A percentile compares a stretch with the other conserved stretches of the same genome.
These are phyloP conservation scores for Hebeloma cylindrosporum DNA, from an alignment of 768 basidiomycete genomes.

Conservation along the genomic window DNA sequence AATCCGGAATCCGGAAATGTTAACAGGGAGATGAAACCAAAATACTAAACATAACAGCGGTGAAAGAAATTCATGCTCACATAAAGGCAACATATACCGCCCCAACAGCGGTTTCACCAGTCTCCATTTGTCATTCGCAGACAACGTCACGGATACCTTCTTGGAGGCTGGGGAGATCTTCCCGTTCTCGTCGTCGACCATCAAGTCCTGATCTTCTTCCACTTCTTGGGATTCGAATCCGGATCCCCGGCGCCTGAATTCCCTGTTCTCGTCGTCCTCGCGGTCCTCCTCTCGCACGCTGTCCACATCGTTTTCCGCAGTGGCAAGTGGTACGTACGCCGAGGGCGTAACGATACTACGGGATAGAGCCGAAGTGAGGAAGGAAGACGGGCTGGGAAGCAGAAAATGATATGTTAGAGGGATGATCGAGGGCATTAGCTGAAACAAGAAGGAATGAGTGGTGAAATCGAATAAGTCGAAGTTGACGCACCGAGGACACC, in stretches of 20 bases:
- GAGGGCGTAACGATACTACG: too few relatives aligned
- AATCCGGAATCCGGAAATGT: neutral
- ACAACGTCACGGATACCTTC: conserved; percentile 54
- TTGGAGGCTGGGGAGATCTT: conserved; percentile 36
- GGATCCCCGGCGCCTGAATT: too few relatives aligned
- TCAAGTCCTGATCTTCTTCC: too few relatives aligned
- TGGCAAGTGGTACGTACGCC: conserved; percentile 48
- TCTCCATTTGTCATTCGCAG: conserved; percentile 72
- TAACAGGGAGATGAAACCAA: conserved; percentile 1
- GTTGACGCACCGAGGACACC: conserved; percentile 65
- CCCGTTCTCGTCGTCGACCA: too few relatives aligned
- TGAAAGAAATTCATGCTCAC: conserved; percentile 46
- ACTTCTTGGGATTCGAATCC: too few relatives aligned
- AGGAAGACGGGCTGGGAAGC: conserved; percentile 60
- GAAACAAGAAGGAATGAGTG: neutral
- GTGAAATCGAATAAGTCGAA: neutral
- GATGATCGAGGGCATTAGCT: conserved; percentile 84
- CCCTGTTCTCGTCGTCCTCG: too few relatives aligned
- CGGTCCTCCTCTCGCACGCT: conserved; percentile 43
- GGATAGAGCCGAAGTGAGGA: too few relatives aligned
- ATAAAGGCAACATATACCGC: conserved; percentile 92
- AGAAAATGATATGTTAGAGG: conserved; percentile 76
- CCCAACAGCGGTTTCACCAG: conserved; percentile 77
- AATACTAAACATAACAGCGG: neutral
- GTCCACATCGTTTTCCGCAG: conserved; percentile 39